Percentiles rank a stretch among this genome's conserved stretches.
phyloP scores from a whole-genome alignment of 2,329 filamentous ascomycete species.

The Colletotrichum musicola region DNA sequence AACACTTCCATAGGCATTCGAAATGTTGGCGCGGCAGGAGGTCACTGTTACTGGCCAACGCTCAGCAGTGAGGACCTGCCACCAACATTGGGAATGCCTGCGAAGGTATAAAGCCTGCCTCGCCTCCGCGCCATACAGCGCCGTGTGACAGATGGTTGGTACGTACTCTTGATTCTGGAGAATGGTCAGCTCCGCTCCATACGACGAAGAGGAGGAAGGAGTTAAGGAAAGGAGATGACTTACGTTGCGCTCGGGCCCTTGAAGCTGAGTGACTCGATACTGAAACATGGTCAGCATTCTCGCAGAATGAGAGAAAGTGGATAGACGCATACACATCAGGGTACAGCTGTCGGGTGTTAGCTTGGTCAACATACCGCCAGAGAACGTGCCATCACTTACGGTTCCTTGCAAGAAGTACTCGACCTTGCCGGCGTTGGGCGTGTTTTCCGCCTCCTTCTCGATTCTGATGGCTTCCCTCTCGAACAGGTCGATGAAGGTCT shows the following conservation, averaged over 20 bases:
- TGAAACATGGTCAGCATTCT: not conserved
- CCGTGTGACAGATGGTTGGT: too few relatives aligned
- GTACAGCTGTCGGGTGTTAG: constrained; percentile 20
- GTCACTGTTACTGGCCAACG: too few relatives aligned
- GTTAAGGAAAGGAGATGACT: too few relatives aligned
- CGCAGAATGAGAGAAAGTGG: not conserved
- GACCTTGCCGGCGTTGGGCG: constrained; percentile 78
- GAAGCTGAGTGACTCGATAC: constrained; percentile 11
- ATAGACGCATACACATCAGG: constrained; percentile 42
- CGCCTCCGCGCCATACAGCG: too few relatives aligned
- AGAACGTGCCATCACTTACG: constrained; percentile 8
- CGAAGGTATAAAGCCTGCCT: too few relatives aligned
- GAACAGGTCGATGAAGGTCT: constrained; percentile 61
- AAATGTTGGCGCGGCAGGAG: too few relatives aligned
- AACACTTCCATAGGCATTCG: too few relatives aligned
- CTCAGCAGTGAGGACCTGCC: too few relatives aligned
- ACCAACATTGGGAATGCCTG: too few relatives aligned
- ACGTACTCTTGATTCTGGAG: constrained; percentile 55
- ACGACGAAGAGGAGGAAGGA: too few relatives aligned
- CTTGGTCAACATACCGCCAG: not conserved
- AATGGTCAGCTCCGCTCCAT: too few relatives aligned
- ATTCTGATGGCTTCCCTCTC: constrained; percentile 74
- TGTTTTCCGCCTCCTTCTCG: constrained; percentile 76
- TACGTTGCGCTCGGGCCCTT: too few relatives aligned
- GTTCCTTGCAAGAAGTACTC: constrained; percentile 85